phyloP scores from a whole-genome alignment of 2,329 filamentous ascomycete species.

The Metarhizium robertsii region DNA sequence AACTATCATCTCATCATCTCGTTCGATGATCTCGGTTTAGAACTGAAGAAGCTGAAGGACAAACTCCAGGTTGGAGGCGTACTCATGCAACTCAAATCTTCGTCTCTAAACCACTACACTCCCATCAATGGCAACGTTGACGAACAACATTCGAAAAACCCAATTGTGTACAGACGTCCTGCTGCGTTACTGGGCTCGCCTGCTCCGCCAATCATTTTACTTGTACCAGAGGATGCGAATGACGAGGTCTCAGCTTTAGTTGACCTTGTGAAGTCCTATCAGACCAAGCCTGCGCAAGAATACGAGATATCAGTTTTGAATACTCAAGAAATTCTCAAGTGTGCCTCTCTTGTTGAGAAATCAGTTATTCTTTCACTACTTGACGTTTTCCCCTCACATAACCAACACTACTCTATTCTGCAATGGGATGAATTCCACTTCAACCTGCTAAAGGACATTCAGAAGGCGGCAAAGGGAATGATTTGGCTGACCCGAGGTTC shows the following conservation, averaged over 20 bases:
- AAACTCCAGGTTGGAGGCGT: constrained; percentile 20
- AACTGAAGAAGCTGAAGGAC: constrained; percentile 10
- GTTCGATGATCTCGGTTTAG: constrained; percentile 8
- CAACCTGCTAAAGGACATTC: constrained; percentile 28
- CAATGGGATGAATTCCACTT: constrained; percentile 30
- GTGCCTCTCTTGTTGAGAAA: constrained; percentile 12
- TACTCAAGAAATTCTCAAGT: constrained; percentile 2
- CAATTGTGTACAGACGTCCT: background rate
- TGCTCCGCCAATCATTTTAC: background rate
- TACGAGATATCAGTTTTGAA: background rate
- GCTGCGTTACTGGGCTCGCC: background rate
- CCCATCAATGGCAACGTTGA: background rate
- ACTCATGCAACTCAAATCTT: constrained; percentile 11
- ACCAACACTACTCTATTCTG: constrained; percentile 22
- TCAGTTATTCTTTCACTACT: constrained; percentile 35
- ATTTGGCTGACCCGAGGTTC: constrained; percentile 39
- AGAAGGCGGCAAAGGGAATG: constrained; percentile 26
- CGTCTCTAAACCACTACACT: background rate
- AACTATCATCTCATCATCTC: constrained; percentile 26
- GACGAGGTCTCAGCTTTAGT: background rate
- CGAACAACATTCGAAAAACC: background rate
- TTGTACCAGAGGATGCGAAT: background rate
- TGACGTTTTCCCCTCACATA: constrained; percentile 24
- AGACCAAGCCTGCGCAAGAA: background rate
- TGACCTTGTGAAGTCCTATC: background rate